Conservation (phyloP, 2,329 filamentous ascomycete species). For the Xylariaceae sp. region DNA sequence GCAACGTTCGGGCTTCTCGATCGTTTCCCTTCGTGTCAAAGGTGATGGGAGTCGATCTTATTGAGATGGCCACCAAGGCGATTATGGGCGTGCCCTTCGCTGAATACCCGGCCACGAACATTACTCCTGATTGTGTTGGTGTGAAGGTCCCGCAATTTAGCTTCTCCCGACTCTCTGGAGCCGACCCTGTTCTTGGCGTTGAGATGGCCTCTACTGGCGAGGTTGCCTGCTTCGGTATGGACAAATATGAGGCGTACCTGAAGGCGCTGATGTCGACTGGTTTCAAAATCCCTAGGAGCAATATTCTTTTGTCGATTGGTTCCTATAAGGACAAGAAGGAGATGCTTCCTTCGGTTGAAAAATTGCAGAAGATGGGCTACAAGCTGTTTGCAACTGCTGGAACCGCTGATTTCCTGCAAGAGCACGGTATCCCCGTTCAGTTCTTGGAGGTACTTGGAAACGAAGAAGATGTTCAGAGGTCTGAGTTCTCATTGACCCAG, state of each 20-base stretch:
- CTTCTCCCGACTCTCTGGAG: constrained; percentile 93
- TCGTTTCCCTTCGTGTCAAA: constrained; percentile 99
- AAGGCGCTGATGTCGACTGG: constrained; percentile 95
- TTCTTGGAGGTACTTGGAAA: constrained; percentile 84
- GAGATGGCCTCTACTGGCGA: constrained; percentile 99
- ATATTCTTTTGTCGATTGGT: constrained; percentile 91
- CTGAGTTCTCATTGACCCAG: constrained; percentile 94
- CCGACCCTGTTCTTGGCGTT: constrained; percentile 92
- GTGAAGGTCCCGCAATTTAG: constrained; percentile 99
- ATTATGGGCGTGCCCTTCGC: constrained; percentile 81
- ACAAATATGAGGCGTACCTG: constrained; percentile 97
- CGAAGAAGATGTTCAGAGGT: constrained; percentile 78
- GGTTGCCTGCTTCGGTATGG: constrained; percentile 90
- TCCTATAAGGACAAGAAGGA: constrained; percentile 98
- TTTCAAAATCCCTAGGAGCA: constrained; percentile 93
- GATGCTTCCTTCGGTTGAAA: constrained; percentile 88
- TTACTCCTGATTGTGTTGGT: constrained; percentile 80
- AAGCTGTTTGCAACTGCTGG: constrained; percentile 95
- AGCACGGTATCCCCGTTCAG: constrained; percentile 87
- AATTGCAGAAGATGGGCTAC: constrained; percentile 86
- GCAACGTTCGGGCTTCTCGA: constrained; percentile 91
- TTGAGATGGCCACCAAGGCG: constrained; percentile 97
- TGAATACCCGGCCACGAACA: constrained; percentile 73
- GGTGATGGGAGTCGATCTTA: constrained; percentile 95
- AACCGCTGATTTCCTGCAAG: constrained; percentile 93